Evolutionary conservation across 768 basidiomycete genomes (phyloP), one percentile per base, ranked within the genome.

Genomic region (Punctularia strigosozonata): DNA sequence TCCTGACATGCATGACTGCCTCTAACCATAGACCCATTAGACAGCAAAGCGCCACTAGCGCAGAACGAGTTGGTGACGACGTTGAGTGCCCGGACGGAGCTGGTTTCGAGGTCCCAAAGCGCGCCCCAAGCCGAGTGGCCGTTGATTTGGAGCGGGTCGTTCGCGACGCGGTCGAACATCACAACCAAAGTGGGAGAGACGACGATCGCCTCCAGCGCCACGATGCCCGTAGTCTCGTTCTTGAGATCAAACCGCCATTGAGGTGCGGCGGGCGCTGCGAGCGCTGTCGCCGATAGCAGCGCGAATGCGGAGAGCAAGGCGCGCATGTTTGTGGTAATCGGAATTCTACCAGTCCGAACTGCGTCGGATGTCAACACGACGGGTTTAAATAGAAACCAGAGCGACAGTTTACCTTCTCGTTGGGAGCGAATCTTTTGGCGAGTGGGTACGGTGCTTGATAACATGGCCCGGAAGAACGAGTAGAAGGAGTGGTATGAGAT

Each of bases 1-100:
- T 28, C 13, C 3, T 22, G 38, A 25, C 15, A 5, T 19, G 32
- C 15, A 14, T 7, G 22, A 24, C 22, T 35, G 23, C 33, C 25
- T 32, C 46, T 19, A 13, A 58, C 54, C 58, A 59, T 54, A 6
- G 57, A 50, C 3, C 56, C 61, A 34, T 62, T 62, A 37, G 54
- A 54, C 17, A 62, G 36, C 5, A 58, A 40, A 1, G 46, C 54
- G 2, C 59, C 58, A 17, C 50, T 49, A 2, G 56, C 59, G 40
- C 59, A 61, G 46, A 59, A 61, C 0, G 53, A 48, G 44, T 61
- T 53, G 5, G 57, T 52, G 2, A 53, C 25, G 6, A 57, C 50
- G 20, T 55, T 38, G 25, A 60, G 33, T 2, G 58, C 39, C 6
- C 41, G 37, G 10, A 43, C 42, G 6, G 46, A 39, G 40, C 41